These are phyloP conservation scores for Aureobasidium sp. DNA, from an alignment of 2,329 filamentous ascomycete species.

Conservation along the genomic window DNA sequence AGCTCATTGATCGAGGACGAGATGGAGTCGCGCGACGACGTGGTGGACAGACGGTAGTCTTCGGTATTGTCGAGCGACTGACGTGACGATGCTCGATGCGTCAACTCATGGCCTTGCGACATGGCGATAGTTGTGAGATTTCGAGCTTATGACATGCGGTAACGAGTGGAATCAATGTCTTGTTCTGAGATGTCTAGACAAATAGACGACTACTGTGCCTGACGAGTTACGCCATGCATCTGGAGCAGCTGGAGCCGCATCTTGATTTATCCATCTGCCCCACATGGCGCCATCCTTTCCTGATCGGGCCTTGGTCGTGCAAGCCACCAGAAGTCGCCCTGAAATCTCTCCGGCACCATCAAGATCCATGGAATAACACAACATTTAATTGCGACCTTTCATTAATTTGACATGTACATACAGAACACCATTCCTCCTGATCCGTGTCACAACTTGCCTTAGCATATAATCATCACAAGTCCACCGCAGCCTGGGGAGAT, in stretches of 20 bases:
- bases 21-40: conserved; percentile 28
- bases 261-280: not conserved
- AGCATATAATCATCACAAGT: not conserved
- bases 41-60: conserved; percentile 22
- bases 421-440: no score
- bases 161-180: not conserved
- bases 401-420: not conserved
- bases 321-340: not conserved
- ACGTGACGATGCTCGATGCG: not conserved
- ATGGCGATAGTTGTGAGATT: not conserved
- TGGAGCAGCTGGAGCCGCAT: not conserved
- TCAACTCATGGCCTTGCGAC: conserved; percentile 5
- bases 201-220: not conserved
- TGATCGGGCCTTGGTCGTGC: not conserved
- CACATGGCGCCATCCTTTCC: not conserved
- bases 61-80: not conserved
- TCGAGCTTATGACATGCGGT: not conserved
- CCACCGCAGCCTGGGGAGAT: not conserved
- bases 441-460: not conserved
- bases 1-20: conserved; percentile 36
- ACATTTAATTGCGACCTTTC: not conserved
- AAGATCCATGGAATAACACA: not conserved
- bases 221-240: not conserved
- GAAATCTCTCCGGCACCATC: not conserved
- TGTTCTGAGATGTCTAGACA: not conserved